Conservation (phyloP, 345 rosid genomes). For the Cardamine resedifolia region DNA sequence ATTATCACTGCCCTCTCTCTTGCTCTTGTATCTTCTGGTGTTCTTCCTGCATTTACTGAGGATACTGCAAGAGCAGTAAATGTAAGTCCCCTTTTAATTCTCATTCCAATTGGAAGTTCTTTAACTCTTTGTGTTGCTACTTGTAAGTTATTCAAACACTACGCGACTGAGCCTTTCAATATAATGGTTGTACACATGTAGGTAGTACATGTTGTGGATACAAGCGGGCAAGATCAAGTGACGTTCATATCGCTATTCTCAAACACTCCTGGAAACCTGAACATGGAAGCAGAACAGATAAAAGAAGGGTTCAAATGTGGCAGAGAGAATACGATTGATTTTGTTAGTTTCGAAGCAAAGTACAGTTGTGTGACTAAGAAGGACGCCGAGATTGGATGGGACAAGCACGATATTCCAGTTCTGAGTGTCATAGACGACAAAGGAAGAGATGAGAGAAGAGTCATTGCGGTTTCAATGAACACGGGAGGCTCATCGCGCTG, state of each 20-base stretch:
- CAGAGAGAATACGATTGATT: conserved; percentile 66
- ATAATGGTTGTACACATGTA: conserved; percentile 23
- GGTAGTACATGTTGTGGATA: conserved; percentile 94
- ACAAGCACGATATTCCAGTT: conserved; percentile 57
- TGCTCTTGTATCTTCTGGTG: conserved; percentile 54
- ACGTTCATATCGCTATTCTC: conserved; percentile 73
- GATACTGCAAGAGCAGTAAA: conserved; percentile 86
- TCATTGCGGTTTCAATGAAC: conserved; percentile 54
- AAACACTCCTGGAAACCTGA: conserved; percentile 80
- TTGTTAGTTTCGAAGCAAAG: conserved; percentile 64
- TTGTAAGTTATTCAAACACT: not conserved
- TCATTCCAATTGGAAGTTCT: not conserved
- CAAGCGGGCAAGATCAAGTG: conserved; percentile 52
- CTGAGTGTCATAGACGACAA: conserved; percentile 49
- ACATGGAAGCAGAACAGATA: conserved; percentile 63
- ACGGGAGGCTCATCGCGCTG: conserved; percentile 76
- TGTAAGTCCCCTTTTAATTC: conserved; percentile 46
- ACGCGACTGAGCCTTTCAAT: not conserved
- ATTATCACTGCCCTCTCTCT: conserved; percentile 58
- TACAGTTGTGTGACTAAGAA: conserved; percentile 73
- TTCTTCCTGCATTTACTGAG: conserved; percentile 67
- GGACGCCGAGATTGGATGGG: conserved; percentile 69
- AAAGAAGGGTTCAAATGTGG: conserved; percentile 78
- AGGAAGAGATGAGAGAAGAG: conserved; percentile 40
- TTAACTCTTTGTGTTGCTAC: not conserved